Percentiles rank a stretch among this genome's conserved stretches.
Evolutionary conservation across 2,329 filamentous ascomycete species (phyloP).

Genomic region (Aureobasidium subglaciale): DNA sequence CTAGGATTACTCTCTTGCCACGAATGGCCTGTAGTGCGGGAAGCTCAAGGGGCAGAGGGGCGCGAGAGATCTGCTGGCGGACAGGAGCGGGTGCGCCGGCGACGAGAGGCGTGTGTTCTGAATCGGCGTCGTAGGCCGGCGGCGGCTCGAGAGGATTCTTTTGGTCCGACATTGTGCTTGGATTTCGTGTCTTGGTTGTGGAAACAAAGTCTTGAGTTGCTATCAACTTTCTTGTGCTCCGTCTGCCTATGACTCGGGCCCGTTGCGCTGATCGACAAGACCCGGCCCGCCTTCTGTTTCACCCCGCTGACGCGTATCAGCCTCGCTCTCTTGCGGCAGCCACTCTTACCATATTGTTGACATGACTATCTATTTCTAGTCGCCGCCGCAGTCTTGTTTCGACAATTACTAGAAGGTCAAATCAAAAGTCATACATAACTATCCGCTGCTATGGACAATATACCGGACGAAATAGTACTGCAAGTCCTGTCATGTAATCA

Average conservation of each 20-base stretch:
- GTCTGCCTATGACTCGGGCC: neutral
- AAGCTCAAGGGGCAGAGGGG: slow-evolving; percentile 64
- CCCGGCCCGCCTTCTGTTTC: neutral
- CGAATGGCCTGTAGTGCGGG: slow-evolving; percentile 72
- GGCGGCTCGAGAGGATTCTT: slow-evolving; percentile 36
- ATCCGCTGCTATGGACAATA: neutral
- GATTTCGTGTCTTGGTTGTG: neutral
- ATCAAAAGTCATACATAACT: too few species aligned
- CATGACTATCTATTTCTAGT: neutral
- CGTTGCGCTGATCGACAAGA: neutral
- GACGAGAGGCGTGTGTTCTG: slow-evolving; percentile 20
- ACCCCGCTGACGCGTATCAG: neutral
- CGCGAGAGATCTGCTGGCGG: slow-evolving; percentile 32
- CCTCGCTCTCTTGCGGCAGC: neutral
- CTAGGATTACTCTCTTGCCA: slow-evolving; percentile 76
- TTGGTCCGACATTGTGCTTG: slow-evolving; percentile 21
- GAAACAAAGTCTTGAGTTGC: neutral
- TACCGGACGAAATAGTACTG: slow-evolving; percentile 37
- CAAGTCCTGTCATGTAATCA: slow-evolving; percentile 36
- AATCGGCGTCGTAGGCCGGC: slow-evolving; percentile 35
- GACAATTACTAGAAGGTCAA: too few species aligned
- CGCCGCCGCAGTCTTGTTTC: too few species aligned
- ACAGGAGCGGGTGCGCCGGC: slow-evolving; percentile 20
- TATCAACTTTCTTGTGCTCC: slow-evolving; percentile 2
- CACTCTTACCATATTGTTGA: neutral